These are phyloP conservation scores for Epithele typhae DNA, from an alignment of 768 basidiomycete species.

Conservation along the genomic window DNA sequence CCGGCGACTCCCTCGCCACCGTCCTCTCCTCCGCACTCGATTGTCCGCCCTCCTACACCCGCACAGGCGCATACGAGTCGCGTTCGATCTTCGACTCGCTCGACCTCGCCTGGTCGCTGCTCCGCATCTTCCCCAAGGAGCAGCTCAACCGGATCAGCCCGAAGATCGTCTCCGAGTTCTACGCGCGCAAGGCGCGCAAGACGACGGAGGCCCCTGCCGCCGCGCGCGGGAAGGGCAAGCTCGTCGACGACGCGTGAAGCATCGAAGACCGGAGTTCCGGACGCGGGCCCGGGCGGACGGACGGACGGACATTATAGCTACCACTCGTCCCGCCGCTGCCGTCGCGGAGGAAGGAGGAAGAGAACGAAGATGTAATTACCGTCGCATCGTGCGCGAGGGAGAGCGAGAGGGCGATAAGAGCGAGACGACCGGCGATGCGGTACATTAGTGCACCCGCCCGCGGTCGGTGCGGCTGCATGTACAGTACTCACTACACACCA, in stretches of 20 bases:
- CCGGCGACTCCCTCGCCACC: not conserved
- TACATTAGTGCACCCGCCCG: too few relatives aligned
- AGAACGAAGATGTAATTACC: too few relatives aligned
- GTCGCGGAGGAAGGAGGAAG: not conserved
- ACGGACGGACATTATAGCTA: not conserved
- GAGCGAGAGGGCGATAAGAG: too few relatives aligned
- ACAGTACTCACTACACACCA: too few relatives aligned
- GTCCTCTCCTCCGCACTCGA: not conserved
- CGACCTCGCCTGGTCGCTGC: conserved; percentile 93
- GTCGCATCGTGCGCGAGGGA: too few relatives aligned
- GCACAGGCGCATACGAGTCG: conserved; percentile 84
- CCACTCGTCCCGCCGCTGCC: not conserved
- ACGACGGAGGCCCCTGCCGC: conserved; percentile 45
- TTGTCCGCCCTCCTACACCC: not conserved
- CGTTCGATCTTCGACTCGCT: conserved; percentile 96
- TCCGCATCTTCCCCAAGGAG: conserved; percentile 99
- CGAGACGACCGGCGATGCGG: too few relatives aligned
- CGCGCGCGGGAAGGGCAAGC: conserved; percentile 43
- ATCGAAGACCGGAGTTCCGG: too few relatives aligned
- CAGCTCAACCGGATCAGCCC: conserved; percentile 97
- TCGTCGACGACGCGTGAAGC: conserved; percentile 49
- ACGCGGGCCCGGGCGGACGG: not conserved
- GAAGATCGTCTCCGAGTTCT: conserved; percentile 93
- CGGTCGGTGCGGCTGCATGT: too few relatives aligned
- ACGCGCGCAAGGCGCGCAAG: conserved; percentile 80